These are phyloP conservation scores for Miscanthus lutarioriparius DNA, from an alignment of 176 grass and related monocot species.

Conservation along the genomic window DNA sequence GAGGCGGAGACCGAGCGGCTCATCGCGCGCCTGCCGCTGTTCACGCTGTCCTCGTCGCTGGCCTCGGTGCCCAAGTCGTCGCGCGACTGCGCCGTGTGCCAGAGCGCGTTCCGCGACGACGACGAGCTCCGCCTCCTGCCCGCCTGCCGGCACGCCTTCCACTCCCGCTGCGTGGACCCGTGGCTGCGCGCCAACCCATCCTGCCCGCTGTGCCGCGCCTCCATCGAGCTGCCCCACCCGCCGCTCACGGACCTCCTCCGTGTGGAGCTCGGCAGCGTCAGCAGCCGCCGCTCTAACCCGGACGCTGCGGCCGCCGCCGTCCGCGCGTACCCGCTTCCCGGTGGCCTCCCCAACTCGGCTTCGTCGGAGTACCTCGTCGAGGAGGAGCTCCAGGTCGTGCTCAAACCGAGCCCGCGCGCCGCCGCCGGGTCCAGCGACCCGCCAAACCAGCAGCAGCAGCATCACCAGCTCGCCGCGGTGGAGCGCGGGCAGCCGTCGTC, in stretches of 20 bases:
- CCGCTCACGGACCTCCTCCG: slow-evolving; percentile 64
- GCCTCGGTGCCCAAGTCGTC: slow-evolving; percentile 64
- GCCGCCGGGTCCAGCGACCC: slow-evolving; percentile 28
- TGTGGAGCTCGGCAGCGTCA: slow-evolving; percentile 82
- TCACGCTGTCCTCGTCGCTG: slow-evolving; percentile 67
- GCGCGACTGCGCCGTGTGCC: slow-evolving; percentile 84
- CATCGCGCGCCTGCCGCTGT: slow-evolving; percentile 69
- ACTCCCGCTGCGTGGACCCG: slow-evolving; percentile 65
- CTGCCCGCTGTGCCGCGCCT: slow-evolving; percentile 86
- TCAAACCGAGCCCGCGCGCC: slow-evolving; percentile 32
- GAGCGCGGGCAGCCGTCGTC: slow-evolving; percentile 46
- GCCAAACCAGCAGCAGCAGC: neutral
- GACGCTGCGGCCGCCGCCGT: slow-evolving; percentile 9
- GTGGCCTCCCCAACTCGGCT: slow-evolving; percentile 13
- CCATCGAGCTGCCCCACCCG: slow-evolving; percentile 60
- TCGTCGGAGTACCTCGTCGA: slow-evolving; percentile 72
- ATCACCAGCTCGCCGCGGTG: slow-evolving; percentile 28
- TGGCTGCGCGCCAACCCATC: slow-evolving; percentile 76
- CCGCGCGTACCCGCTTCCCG: slow-evolving; percentile 31
- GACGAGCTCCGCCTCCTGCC: slow-evolving; percentile 86
- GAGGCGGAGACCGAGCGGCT: slow-evolving; percentile 41
- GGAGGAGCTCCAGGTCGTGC: slow-evolving; percentile 82
- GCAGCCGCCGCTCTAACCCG: slow-evolving; percentile 52
- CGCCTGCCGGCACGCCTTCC: slow-evolving; percentile 85
- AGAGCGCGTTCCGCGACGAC: slow-evolving; percentile 54